A percentile compares a stretch with the other conserved stretches of the same genome.
These are phyloP conservation scores for Pontederia crassipes DNA, from an alignment of 176 grass and related monocot genomes.

Conservation along the genomic window DNA sequence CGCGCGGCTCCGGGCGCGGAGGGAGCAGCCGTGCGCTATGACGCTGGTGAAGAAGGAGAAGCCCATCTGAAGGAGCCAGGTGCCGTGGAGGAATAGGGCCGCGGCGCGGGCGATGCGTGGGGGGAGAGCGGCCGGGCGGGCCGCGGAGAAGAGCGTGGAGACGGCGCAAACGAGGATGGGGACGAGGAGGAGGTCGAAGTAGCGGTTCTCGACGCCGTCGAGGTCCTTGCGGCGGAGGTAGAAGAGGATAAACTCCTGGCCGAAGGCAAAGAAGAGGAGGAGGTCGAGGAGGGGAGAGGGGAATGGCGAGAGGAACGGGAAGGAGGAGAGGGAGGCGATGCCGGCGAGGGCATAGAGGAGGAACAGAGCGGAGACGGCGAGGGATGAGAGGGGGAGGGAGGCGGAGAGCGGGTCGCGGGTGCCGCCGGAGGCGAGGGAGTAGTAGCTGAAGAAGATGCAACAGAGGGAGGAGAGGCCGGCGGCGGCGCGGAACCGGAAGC, in stretches of 20 bases:
- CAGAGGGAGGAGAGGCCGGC: conserved; percentile 29
- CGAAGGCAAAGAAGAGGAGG: conserved; percentile 61
- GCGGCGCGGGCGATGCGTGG: conserved; percentile 58
- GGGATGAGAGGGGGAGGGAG: conserved; percentile 54
- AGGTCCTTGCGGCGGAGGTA: conserved; percentile 47
- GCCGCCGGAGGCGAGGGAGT: not conserved
- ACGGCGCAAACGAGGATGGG: conserved; percentile 60
- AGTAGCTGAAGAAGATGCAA: conserved; percentile 36
- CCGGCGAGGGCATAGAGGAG: conserved; percentile 66
- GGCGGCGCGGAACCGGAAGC: conserved; percentile 35
- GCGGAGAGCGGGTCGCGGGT: conserved; percentile 30
- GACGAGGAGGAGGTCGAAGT: conserved; percentile 86
- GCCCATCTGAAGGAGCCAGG: conserved; percentile 93
- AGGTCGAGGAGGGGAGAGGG: conserved; percentile 64
- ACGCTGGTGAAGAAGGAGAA: conserved; percentile 89
- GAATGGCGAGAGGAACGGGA: conserved; percentile 12
- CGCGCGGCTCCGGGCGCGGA: conserved; percentile 39
- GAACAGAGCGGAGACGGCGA: conserved; percentile 58
- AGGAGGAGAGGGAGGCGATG: conserved; percentile 21
- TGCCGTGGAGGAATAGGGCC: conserved; percentile 70
- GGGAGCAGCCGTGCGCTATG: conserved; percentile 49
- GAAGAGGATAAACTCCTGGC: conserved; percentile 66
- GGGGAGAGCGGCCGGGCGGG: conserved; percentile 22
- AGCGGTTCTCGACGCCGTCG: conserved; percentile 81
- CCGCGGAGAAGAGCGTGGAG: conserved; percentile 50